Base-by-base conservation (phyloP, 106 monocot genomes). In the Dactylorhiza incarnata region DNA sequence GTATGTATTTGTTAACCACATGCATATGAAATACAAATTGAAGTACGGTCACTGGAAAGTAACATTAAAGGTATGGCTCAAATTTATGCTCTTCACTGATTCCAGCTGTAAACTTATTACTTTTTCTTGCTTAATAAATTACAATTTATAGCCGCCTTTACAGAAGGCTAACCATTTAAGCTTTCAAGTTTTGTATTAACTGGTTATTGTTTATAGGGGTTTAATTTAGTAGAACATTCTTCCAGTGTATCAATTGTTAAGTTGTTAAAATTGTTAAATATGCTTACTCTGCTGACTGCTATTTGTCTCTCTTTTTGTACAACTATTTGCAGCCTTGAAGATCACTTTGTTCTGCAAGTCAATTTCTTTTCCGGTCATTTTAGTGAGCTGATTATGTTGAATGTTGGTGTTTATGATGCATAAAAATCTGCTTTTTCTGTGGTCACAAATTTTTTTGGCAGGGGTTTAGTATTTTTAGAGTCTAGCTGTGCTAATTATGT, bases 1-100 rank as follows among this genome's bases (percentile, higher is more conserved):
- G 45, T 89, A 87, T 83, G 82, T 97, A 24, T 75, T 97, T n/a
- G 87, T 93, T 73, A 97, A 89, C 85, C 89, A 93, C 87, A 78
- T 87, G 75, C 80, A 93, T 73, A 91, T 89, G 96, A 93, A 81
- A 59, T 89, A 81, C 87, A 89, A 91, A 54, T 72, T 62, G 37
- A 86, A 82, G 59, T 43, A 77, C 80, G 72, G 81, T 71, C 84
- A 81, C 13, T 91, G 91, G 96, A 89, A 83, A 73, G 77, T 89
- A 19, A 91, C 91, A 52, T 53, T 86, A 4, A 93, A 93, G 93
- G 96, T 97, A 83, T 43, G 29, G 29, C 12, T 29, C 29, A 14
- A 65, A 9, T n/a, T 65, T n/a, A 13, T 65, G 9, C 12, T 65
- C 29, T 26, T 20, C 12, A 65, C 12, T 65, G 5, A 29, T 65